Evolutionary conservation across 352 stramenopile genomes (phyloP), one percentile per base, ranked within the genome.

Genomic region (Globisporangium okanoganense): DNA sequence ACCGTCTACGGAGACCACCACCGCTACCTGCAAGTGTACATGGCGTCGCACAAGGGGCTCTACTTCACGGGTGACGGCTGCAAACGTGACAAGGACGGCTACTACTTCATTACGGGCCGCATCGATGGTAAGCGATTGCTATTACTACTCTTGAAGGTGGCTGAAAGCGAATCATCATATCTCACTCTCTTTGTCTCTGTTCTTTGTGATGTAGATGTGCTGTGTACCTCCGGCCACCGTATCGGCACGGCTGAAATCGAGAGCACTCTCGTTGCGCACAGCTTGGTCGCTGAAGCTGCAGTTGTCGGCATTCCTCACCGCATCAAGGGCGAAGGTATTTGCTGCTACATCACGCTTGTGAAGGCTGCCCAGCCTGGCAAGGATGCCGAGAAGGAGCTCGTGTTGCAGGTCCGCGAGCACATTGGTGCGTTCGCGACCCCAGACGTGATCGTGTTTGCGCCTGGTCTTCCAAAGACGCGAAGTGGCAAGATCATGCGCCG

Each of bases 401-500:
- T 88, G n/a, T 63, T 84, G 43, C 78, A 92, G 38, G 80, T 99
- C 22, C 92, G 97, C 43, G 75, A 81, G 35, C 80, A 89, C 56
- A 99, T 99, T 65, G 97, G 97, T 38, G 88, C 95, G 16, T 99
- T 99, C 73, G 97, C 97, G 5, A 88, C 92, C 10, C 97, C 97
- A 40, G 97, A 99, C 66, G 79, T 98, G 61, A 97, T 99, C 55
- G 80, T 98, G 20, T 83, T 96, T 25, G 85, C 89, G 14, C 79
- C 86, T 1, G 85, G 77, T n/a, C 76, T 99, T 12, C 97, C 97
- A 5, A 99, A 99, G 91, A 99, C 97, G 1, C 87, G 96, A 50
- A 97, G 85, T 68, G 97, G 97, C 62, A 97, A 99, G 83, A 99
- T 99, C 69, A 99, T 99, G 96, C 91, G 97, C 44, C 90, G 97